Base-by-base conservation (phyloP, 2,329 filamentous ascomycete genomes). In the Colletotrichum liaoningense region DNA sequence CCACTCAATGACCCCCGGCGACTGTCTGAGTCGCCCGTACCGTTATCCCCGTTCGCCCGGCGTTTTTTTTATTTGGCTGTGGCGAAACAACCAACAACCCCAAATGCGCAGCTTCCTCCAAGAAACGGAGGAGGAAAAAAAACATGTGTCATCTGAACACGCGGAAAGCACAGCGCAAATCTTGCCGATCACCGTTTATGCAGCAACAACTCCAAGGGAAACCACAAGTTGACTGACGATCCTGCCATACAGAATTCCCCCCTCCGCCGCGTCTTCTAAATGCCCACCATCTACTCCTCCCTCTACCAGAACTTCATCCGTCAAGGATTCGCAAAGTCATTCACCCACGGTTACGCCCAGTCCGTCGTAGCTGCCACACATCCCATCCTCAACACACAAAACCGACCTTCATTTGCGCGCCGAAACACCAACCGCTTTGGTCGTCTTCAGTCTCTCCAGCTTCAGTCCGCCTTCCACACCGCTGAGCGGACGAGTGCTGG, bases 311-410 rank as follows among this genome's bases (percentile, higher is more conserved):
- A 90, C 88, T 94, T 98, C 89, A 95, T 97, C 91, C 96, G 97
- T 89, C 94, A 96, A 90, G 95, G 94, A 93, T 93, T 98, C 86
- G 93, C 94, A 82, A 98, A 98, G 88, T 95, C 95, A 81, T 93
- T 98, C 84, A 96, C 95, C 84, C 95, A 98, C 91, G 96, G 96
- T 86, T 98, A 98, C 90, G 95, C 95, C 79, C 96, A 98, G 84
- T 98, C 95, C 76, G 93, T 98, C 86, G 95, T 99, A 86, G 97
- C 97, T 81, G 96, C 95, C 80, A 95, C 95, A 76, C 95, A 98
- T 76, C 90, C 90, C 69, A 93, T 87, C 89, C 91, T 88, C 90
- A 95, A 92, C 89, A 92, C 86, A 82, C 95, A 91, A 83, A 91
- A 90, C 82, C 88, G 90, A 78, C 89, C 89, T 75, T 89, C 89